These are phyloP conservation scores for Thraustotheca clavata DNA, from an alignment of 352 stramenopile species.

Conservation along the genomic window DNA sequence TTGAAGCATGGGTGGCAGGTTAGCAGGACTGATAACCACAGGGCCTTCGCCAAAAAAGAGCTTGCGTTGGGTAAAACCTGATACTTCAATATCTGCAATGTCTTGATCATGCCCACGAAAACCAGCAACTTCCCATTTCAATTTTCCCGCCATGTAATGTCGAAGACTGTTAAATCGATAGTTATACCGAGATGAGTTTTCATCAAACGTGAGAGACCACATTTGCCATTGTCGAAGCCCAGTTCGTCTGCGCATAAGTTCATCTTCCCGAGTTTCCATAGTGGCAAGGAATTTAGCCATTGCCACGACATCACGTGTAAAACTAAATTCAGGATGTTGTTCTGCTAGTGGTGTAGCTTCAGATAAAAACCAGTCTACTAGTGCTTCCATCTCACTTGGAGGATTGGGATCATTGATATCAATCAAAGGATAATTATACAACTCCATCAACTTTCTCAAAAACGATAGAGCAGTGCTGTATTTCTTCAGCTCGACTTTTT, in stretches of 20 bases:
- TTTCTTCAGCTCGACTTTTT: constrained; percentile 84
- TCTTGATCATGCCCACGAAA: constrained; percentile 84
- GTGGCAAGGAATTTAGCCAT: constrained; percentile 83
- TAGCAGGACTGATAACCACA: constrained; percentile 69
- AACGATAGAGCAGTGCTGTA: constrained; percentile 85
- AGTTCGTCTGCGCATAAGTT: constrained; percentile 76
- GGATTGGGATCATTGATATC: constrained; percentile 67
- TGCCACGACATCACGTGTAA: constrained; percentile 74
- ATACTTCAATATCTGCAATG: constrained; percentile 82
- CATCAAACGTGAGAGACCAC: constrained; percentile 87
- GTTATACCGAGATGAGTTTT: constrained; percentile 55
- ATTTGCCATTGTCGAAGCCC: constrained; percentile 73
- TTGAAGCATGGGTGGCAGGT: constrained; percentile 46
- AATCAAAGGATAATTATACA: constrained; percentile 77
- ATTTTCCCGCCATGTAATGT: constrained; percentile 43
- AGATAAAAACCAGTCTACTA: constrained; percentile 86
- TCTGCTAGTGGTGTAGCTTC: constrained; percentile 65
- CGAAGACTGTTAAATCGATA: constrained; percentile 74
- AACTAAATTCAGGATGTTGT: constrained; percentile 69
- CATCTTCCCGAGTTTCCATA: constrained; percentile 87
- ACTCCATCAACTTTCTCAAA: constrained; percentile 78
- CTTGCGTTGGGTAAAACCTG: constrained; percentile 81
- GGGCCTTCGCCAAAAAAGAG: constrained; percentile 83
- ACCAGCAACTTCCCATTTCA: constrained; percentile 85
- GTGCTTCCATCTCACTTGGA: constrained; percentile 83